Conservation (phyloP, 768 basidiomycete species). For the Leucosporidium yakuticum region DNA sequence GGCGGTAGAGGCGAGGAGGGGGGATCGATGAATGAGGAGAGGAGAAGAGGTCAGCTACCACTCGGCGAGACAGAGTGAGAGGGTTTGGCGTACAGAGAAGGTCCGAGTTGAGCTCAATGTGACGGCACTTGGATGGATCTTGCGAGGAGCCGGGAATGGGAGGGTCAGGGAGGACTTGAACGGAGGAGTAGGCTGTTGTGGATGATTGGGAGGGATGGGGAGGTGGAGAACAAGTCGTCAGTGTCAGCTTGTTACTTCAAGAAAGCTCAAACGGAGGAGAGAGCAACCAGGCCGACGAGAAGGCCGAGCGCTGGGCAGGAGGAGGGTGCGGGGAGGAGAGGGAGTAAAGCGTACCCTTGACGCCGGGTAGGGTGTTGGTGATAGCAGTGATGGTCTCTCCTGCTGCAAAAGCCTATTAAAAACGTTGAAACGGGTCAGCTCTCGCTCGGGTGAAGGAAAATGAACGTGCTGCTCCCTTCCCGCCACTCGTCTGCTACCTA, state of each 20-base stretch:
- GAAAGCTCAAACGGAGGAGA: not conserved
- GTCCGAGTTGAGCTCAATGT: constrained; percentile 58
- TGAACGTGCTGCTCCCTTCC: not conserved
- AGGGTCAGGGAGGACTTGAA: constrained; percentile 32
- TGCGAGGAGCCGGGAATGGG: constrained; percentile 10
- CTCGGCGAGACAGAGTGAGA: too few relatives aligned
- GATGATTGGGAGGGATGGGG: not conserved
- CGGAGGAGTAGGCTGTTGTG: constrained; percentile 20
- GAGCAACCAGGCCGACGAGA: not conserved
- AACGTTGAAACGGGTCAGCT: not conserved
- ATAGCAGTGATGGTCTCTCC: constrained; percentile 25
- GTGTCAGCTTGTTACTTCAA: too few relatives aligned
- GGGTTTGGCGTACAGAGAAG: constrained; percentile 54
- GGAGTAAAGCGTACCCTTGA: constrained; percentile 8
- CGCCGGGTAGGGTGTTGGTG: constrained; percentile 28
- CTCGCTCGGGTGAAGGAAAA: not conserved
- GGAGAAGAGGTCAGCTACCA: too few relatives aligned
- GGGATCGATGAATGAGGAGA: constrained; percentile 20
- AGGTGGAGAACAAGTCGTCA: not conserved
- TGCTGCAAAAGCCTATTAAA: constrained; percentile 10
- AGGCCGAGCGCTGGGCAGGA: not conserved
- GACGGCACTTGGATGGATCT: constrained; percentile 32
- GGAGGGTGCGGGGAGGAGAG: not conserved
- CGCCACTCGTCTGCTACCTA: not conserved
- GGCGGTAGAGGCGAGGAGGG: constrained; percentile 9